Conservation (phyloP, 169 alveolate species). For the Miamiensis avidus region DNA sequence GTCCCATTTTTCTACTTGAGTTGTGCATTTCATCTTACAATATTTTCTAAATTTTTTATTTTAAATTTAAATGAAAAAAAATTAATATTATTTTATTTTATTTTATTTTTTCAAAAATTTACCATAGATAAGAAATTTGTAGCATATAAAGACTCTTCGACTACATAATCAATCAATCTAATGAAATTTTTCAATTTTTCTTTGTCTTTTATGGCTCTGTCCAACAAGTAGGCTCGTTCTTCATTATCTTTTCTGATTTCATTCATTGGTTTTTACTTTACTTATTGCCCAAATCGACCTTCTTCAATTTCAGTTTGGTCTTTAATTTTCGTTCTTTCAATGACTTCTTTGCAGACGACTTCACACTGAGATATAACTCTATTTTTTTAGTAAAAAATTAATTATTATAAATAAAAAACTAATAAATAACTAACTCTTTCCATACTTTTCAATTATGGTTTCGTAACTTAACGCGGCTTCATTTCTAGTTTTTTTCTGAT, state of each 20-base stretch:
- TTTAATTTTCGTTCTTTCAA: slow-evolving; percentile 64
- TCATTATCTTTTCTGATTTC: slow-evolving; percentile 76
- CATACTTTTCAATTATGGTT: slow-evolving; percentile 70
- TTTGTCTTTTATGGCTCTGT: slow-evolving; percentile 78
- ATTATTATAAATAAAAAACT: no score
- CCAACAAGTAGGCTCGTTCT: slow-evolving; percentile 67
- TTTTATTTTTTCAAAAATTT: slow-evolving; percentile 6
- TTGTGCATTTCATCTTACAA: slow-evolving; percentile 69
- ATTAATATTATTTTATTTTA: neutral
- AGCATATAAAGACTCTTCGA: slow-evolving; percentile 73
- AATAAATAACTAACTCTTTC: no score
- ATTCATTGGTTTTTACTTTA: slow-evolving; percentile 85
- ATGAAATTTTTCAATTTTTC: slow-evolving; percentile 76
- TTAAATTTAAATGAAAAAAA: neutral
- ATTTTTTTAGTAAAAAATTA: no score
- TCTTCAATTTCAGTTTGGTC: slow-evolving; percentile 85
- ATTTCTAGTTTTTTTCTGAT: slow-evolving; percentile 78
- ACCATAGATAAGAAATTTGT: slow-evolving; percentile 49
- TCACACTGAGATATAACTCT: slow-evolving; percentile 49
- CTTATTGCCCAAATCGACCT: slow-evolving; percentile 77
- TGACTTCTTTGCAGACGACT: slow-evolving; percentile 55
- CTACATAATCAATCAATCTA: slow-evolving; percentile 83
- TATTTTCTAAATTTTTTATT: slow-evolving; percentile 22
- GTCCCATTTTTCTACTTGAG: neutral
- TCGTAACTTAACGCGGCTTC: slow-evolving; percentile 79